phyloP scores from a whole-genome alignment of 176 grass and related monocot species.

The Triticum monococcum region DNA sequence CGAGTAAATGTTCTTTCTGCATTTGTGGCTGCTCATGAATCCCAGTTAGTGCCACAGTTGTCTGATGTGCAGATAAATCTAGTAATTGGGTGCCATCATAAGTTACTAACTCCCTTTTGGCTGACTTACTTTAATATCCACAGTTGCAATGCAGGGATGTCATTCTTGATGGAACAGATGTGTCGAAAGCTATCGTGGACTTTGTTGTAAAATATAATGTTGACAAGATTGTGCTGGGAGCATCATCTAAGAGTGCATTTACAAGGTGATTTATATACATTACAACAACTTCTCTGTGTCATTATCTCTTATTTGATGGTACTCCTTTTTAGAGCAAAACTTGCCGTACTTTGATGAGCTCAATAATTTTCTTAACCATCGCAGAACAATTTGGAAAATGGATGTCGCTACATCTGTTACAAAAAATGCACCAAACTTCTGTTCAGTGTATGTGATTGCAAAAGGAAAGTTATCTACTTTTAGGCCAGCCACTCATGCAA shows the following conservation, averaged over 20 bases:
- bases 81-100: neutral
- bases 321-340: neutral
- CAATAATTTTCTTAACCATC: constrained; percentile 13
- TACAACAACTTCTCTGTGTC: neutral
- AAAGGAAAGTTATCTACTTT: constrained; percentile 78
- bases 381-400: constrained; percentile 65
- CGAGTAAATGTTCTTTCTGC: neutral
- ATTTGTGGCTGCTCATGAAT: neutral
- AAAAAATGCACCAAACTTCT: constrained; percentile 56
- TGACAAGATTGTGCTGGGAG: constrained; percentile 65
- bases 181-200: constrained; percentile 71
- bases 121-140: constrained; percentile 54
- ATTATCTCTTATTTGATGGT: neutral
- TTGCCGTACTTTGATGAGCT: neutral
- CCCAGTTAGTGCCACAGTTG: neutral
- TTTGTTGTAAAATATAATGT: constrained; percentile 45
- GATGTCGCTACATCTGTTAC: constrained; percentile 71
- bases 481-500: constrained; percentile 52
- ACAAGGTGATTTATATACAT: constrained; percentile 43
- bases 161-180: constrained; percentile 64
- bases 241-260: constrained; percentile 63
- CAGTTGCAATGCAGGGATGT: constrained; percentile 86
- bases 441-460: constrained; percentile 74
- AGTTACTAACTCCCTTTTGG: neutral
- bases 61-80: neutral